Base-by-base conservation (phyloP, 2,329 filamentous ascomycete species). In the Hypomyces perniciosus region DNA sequence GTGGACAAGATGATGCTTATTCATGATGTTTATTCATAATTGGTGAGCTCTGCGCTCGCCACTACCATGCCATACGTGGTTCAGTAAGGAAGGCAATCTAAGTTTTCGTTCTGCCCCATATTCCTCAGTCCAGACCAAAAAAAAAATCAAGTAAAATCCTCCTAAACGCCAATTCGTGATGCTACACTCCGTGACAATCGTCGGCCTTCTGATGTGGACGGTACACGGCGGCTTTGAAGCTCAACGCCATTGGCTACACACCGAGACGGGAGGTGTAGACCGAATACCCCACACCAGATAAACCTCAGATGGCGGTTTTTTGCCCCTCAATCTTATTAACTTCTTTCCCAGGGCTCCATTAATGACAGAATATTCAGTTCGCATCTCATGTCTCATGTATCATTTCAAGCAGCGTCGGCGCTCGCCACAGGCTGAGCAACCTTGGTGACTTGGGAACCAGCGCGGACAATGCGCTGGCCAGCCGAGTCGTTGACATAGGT, bases 361-460 rank as follows among this genome's bases (percentile, higher is more conserved):
- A 35, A 8, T 35, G 12, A 35, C 33, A 12, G 33, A 12, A 8
- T 35, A 8, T 8, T 35, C 12, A 8, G 12, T 35, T 34, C 31
- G 12, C 30, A 20, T 12, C 37, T 39, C 37, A 39, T 39, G 9
- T n/a, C 9, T 39, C 13, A n/a, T 39, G 37, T 7, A 7, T 39
- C 13, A 45, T 30, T 35, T 72, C 65, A 92, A 63, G 90, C 90
- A 57, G 90, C 90, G 70, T 90, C 90, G 53, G 91, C 91, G 61
- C 84, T 91, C 56, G 85, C 83, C 50, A 88, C 81, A 41, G 91
- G 90, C 68, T 90, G 83, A 20, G 83, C 74, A 46, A 95, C 81
- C 72, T 89, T 90, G 60, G 91, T 96, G 53, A 88, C 81, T 73
- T 96, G 91, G 62, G 83, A 77, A 48, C 90, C 90, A 58, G 91